These are phyloP conservation scores for Nissolia schottii DNA, from an alignment of 306 rosid species.

Conservation along the genomic window DNA sequence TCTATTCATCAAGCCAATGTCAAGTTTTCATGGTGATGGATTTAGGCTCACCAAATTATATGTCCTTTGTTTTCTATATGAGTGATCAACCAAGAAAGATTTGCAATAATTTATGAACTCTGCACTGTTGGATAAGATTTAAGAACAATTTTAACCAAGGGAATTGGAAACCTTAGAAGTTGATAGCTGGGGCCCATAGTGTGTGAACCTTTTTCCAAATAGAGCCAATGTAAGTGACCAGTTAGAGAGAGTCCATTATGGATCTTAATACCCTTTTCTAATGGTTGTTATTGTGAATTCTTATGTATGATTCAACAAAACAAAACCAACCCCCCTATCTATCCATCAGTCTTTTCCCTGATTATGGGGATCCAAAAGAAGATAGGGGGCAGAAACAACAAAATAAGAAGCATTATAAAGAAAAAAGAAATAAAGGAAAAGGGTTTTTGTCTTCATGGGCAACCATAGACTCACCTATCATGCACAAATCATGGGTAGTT, in stretches of 20 bases:
- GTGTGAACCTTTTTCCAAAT: constrained; percentile 1
- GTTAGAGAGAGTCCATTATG: constrained; percentile 25
- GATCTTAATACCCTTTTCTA: constrained; percentile 13
- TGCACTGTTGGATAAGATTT: not conserved
- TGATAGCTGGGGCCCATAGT: constrained; percentile 25
- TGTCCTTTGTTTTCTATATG: constrained; percentile 9
- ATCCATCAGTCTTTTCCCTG: constrained; percentile 35
- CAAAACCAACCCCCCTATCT: constrained; percentile 23
- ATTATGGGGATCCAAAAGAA: constrained; percentile 52
- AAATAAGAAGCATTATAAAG: constrained; percentile 14
- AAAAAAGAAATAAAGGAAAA: not conserved
- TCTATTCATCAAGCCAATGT: not conserved
- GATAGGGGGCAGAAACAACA: constrained; percentile 22
- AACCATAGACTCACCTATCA: constrained; percentile 33
- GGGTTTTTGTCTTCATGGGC: constrained; percentile 29
- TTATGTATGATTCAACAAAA: constrained; percentile 51
- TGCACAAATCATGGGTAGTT: constrained; percentile 25
- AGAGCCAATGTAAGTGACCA: constrained; percentile 35
- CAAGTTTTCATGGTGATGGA: not conserved
- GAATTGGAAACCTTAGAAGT: constrained; percentile 16
- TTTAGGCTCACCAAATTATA: constrained; percentile 8
- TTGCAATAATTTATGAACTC: constrained; percentile 37
- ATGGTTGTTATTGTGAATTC: constrained; percentile 37
- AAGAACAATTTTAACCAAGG: not conserved
- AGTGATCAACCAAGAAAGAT: constrained; percentile 12